Base-by-base conservation (phyloP, 2,329 filamentous ascomycete species). In the Cucurbitaria berberidis region DNA sequence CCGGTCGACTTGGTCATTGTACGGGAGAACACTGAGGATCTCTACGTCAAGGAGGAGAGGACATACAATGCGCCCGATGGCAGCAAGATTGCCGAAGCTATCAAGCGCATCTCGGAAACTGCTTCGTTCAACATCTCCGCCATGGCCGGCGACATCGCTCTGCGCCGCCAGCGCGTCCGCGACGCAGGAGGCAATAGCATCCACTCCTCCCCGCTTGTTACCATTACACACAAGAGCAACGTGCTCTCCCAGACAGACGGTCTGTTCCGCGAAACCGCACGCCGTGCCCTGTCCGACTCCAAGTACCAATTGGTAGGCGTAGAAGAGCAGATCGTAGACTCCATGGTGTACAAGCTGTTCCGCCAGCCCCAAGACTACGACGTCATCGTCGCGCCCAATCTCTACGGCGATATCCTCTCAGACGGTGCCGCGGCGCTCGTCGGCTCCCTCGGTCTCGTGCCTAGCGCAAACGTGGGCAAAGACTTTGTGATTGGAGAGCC, bases 331-430 rank as follows among this genome's bases (percentile, higher is more conserved):
- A 99, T 99, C 66, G 93, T 99, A 59, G 95, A 99, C 79, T 93
- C 89, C 57, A 99, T 99, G 95, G 92, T 98, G 53, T 98, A 98
- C 86, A 98, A 98, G 83, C 89, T 99, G 51, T 98, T 98, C 87
- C 91, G 93, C 58, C 91, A 98, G 78, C 95, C 95, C 38, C 84
- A 89, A 70, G 89, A 89, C 72, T 99, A 98, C 86, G 95, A 99
- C 76, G 93, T 98, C 63, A 96, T 99, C 66, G 95, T 99, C 41
- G 95, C 93, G 8, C 95, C 93, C 46, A 98, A 98, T 80, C 84
- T 99, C 57, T 98, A 99, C 79, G 95, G 95, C 64, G 95, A 99
- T 77, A 95, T 99, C 64, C 83, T 99, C 34, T 96, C 92, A 2
- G 95, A 99, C 76, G 93, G 92, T 62, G 93, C 95, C 45, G 95